Evolutionary conservation across 352 stramenopile genomes (phyloP), one percentile per base, ranked within the genome.

Genomic region (Phytophthora multivora): DNA sequence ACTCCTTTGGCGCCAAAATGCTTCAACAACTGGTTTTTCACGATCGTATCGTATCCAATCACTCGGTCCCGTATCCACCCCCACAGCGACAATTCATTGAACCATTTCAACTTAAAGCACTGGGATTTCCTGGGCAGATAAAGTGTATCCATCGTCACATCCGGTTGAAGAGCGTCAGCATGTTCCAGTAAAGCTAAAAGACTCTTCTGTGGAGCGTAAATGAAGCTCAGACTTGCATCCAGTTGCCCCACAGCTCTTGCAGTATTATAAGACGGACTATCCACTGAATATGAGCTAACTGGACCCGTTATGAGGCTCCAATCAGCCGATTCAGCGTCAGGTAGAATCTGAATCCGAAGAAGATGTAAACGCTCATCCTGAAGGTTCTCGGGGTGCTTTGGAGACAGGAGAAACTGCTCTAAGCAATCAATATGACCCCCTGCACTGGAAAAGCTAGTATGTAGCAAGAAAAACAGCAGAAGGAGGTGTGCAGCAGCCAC

Each of bases 1-100:
- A 85, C 86, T 7, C 90, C 90, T 16, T 59, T 64, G 0, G 68
- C 65, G 5, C 84, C 68, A 31, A 80, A 86, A 26, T 82, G 66
- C 4, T 76, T 77, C 33, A 95, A 59, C 33, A 98, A 59, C 64
- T 96, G 97, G 74, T 98, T 98, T 46, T 97, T 73, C 26, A 98
- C 41, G 19, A 98, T 94, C 6, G 91, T 98, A 66, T 99, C 91
- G 33, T 90, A 96, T 11, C 94, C 94, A 46, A 92, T 33, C 9
- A 76, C 49, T 46, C 64, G 45, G 33, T 87, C 68, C 3, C 85
- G 59, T 12, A 90, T 54, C 33, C 71, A 28, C 9, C 59, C 69
- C 79, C 80, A 90, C 5, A 88, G 51, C 8, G 59, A 53, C 18
- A 78, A 67, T 4, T 40, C 28, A 23, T 63, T 66, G 10, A 86